phyloP scores from a whole-genome alignment of 345 rosid species.

The Acer saccharum region DNA sequence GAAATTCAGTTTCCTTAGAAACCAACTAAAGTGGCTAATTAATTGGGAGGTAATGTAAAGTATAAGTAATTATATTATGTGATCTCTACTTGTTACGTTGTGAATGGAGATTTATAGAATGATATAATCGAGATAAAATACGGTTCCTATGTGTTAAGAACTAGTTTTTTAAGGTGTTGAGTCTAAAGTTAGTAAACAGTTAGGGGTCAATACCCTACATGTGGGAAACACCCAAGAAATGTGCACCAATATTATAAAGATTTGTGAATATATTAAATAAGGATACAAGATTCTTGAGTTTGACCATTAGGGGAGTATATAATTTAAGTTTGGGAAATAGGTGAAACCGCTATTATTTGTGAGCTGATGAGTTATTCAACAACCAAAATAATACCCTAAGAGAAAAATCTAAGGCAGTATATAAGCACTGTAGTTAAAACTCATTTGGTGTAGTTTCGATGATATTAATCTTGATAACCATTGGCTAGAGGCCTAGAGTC shows the following conservation, averaged over 20 bases:
- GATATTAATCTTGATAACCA: neutral
- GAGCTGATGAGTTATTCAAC: neutral
- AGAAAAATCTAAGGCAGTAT: neutral
- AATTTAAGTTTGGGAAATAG: neutral
- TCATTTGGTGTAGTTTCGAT: neutral
- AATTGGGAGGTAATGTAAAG: neutral
- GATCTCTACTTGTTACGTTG: neutral
- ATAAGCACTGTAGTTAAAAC: neutral
- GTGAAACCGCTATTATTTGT: neutral
- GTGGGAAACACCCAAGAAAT: neutral
- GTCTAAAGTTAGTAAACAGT: neutral
- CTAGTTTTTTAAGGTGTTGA: neutral
- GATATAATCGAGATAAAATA: neutral
- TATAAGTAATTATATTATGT: too few relatives aligned
- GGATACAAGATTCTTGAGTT: neutral
- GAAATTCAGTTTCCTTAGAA: neutral
- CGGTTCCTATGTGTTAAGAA: neutral
- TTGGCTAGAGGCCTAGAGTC: neutral
- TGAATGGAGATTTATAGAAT: neutral
- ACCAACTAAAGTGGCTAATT: neutral
- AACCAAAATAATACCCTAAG: neutral
- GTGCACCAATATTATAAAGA: neutral
- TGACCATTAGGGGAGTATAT: neutral
- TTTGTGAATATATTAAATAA: too few relatives aligned
- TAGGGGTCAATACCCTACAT: neutral